Percentiles rank a stretch among this genome's conserved stretches.
Conservation (phyloP, 2,329 filamentous ascomycete genomes). For the Tricladium varicosporioides region DNA sequence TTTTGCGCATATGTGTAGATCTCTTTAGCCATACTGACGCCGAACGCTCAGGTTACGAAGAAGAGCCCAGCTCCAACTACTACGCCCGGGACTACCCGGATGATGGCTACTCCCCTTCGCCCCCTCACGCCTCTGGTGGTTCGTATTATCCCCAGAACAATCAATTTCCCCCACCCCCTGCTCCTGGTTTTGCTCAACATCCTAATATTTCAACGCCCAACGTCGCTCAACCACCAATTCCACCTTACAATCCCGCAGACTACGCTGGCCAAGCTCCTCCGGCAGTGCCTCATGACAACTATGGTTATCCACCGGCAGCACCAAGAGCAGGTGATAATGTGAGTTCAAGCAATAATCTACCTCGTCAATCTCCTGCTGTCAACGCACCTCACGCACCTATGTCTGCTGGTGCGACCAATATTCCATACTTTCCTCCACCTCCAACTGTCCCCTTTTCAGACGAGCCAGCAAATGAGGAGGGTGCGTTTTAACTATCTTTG, state of each 20-base stretch:
- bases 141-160: slow-evolving; percentile 30
- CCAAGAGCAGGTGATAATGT: slow-evolving; percentile 33
- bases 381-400: background rate
- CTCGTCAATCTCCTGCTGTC: slow-evolving; percentile 16
- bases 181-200: slow-evolving; percentile 21
- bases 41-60: slow-evolving; percentile 31
- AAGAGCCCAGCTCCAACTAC: slow-evolving; percentile 31
- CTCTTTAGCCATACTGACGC: slow-evolving; percentile 18
- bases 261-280: slow-evolving; percentile 23
- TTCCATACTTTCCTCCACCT: slow-evolving; percentile 30
- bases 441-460: slow-evolving; percentile 25
- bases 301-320: slow-evolving; percentile 22
- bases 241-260: slow-evolving; percentile 34
- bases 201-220: slow-evolving; percentile 26
- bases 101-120: slow-evolving; percentile 34
- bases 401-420: slow-evolving; percentile 8
- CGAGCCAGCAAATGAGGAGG: slow-evolving; percentile 27
- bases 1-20: slow-evolving; percentile 19
- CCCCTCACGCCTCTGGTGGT: slow-evolving; percentile 34
- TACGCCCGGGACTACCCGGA: slow-evolving; percentile 28
- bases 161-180: slow-evolving; percentile 25
- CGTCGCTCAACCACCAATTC: slow-evolving; percentile 25
- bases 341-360: slow-evolving; percentile 28
- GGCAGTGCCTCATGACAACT: slow-evolving; percentile 19
- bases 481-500: slow-evolving; percentile 26